Evolutionary conservation across 2,329 filamentous ascomycete genomes (phyloP).

Genomic region (Xylaria polymorpha): DNA sequence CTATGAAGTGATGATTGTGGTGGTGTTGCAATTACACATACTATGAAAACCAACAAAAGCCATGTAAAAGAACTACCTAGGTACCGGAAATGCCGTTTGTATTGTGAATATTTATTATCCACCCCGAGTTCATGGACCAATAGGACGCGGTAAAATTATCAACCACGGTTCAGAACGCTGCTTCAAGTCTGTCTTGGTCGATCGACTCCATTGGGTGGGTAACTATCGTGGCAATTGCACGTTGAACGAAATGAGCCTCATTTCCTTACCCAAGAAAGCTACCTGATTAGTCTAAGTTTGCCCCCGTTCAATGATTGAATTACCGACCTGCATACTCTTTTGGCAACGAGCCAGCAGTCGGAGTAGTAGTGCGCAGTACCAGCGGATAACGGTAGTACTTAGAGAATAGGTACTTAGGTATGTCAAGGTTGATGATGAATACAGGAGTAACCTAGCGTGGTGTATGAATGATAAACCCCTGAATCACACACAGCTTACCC

Average conservation of each 20-base stretch:
- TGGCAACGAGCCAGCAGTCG: no score
- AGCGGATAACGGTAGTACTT: no score
- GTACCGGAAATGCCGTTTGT: slow-evolving; percentile 32
- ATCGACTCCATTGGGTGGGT: slow-evolving; percentile 1
- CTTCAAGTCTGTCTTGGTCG: neutral
- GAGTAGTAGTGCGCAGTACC: no score
- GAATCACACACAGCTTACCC: slow-evolving; percentile 10
- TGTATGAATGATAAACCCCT: slow-evolving; percentile 16
- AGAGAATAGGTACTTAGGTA: no score
- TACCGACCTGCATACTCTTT: slow-evolving; percentile 20
- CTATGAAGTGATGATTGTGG: neutral
- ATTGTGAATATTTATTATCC: slow-evolving; percentile 22
- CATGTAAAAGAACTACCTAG: slow-evolving; percentile 6
- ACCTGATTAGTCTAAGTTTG: slow-evolving; percentile 33
- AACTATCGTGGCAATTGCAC: slow-evolving; percentile 11
- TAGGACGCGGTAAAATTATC: neutral
- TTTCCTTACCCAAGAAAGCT: slow-evolving; percentile 37
- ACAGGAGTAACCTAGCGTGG: neutral
- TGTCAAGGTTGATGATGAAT: no score
- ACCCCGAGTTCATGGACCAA: slow-evolving; percentile 4
- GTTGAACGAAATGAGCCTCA: slow-evolving; percentile 39
- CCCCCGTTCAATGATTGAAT: slow-evolving; percentile 21
- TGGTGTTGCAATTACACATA: neutral
- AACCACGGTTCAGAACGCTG: neutral
- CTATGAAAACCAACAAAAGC: neutral